Evolutionary conservation across 2,329 filamentous ascomycete species (phyloP), one percentile per base, ranked within the genome.

Genomic region (Cercospora sesami): DNA sequence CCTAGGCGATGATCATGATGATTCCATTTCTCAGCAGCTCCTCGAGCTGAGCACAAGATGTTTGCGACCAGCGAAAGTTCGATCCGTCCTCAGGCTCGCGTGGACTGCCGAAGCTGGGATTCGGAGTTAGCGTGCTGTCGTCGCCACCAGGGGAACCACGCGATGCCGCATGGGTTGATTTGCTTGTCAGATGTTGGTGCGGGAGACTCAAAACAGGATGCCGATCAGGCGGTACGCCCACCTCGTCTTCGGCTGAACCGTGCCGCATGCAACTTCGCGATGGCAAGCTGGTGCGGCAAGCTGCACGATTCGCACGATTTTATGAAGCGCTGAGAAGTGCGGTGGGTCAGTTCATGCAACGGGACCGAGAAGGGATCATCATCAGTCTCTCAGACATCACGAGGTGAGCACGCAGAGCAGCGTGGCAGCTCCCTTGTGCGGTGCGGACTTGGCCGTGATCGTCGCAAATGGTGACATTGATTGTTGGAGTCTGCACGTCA

Each of bases 1-100:
- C 62, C 62, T 39, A 28, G 51, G 31, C 28, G 61, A 63, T 55
- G 61, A 63, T 39, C 51, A 58, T 64, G 61, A 39, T 63, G 42
- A 21, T 55, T 23, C 14, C 23, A 12, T 28, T 42, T 64, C 21
- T 57, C 51, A 58, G 31, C 62, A 42, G 51, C 51, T 58, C 23
- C 30, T 7, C 18, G 48, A 55, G 48, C 48, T 55, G 48, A 55
- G 48, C 48, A 55, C 48, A n/a, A 23, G 23, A 55, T 55, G 23
- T 55, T 55, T 16, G 48, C 48, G 48, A 16, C 21, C 23, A 55
- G 48, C 48, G 3, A 28, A 55, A 30, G 23, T 55, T 30, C 48
- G 48, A 55, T 55, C 48, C 48, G 23, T 16, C 48, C 12, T 26
- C n/a, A 26, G 48, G 48, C 26, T 55, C 48, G 23, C 48, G 23